These are phyloP conservation scores for Leucosporidium scottii DNA, from an alignment of 768 basidiomycete genomes.

Conservation along the genomic window DNA sequence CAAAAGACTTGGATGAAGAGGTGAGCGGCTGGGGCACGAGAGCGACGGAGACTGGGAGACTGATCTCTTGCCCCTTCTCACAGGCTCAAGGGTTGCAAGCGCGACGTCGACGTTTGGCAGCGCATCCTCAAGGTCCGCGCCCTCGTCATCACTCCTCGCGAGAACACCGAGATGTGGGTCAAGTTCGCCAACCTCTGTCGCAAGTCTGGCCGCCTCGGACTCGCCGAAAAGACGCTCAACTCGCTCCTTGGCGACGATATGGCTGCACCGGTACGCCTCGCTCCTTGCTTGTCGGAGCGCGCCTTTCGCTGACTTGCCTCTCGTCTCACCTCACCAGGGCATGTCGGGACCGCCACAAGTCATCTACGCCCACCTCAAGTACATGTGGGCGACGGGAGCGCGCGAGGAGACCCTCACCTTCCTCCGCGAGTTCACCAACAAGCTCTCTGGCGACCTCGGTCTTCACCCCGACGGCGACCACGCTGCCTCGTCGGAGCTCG, in stretches of 20 bases:
- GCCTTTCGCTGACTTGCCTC: not conserved
- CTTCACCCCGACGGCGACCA: slow-evolving; percentile 47
- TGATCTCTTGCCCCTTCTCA: too few relatives aligned
- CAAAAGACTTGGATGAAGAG: slow-evolving; percentile 96
- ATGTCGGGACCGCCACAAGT: slow-evolving; percentile 84
- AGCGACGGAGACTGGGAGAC: too few relatives aligned
- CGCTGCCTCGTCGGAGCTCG: slow-evolving; percentile 36
- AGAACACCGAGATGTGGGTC: slow-evolving; percentile 97
- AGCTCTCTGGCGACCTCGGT: slow-evolving; percentile 66
- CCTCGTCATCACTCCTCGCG: slow-evolving; percentile 82
- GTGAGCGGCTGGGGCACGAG: slow-evolving; percentile 44
- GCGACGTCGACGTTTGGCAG: slow-evolving; percentile 99
- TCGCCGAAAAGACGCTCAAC: slow-evolving; percentile 95
- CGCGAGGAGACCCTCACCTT: slow-evolving; percentile 71
- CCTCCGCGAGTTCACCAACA: slow-evolving; percentile 72
- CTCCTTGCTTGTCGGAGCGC: too few relatives aligned
- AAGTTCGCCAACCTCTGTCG: slow-evolving; percentile 97
- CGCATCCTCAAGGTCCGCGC: slow-evolving; percentile 92
- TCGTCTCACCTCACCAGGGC: slow-evolving; percentile 3
- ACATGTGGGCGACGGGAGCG: slow-evolving; percentile 83
- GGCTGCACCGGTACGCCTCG: slow-evolving; percentile 22
- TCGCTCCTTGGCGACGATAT: slow-evolving; percentile 63
- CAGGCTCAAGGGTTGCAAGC: slow-evolving; percentile 90
- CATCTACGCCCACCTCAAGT: slow-evolving; percentile 91
- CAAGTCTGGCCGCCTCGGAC: slow-evolving; percentile 83